These are phyloP conservation scores for Ophiobolus disseminans DNA, from an alignment of 2,329 filamentous ascomycete genomes.

Conservation along the genomic window DNA sequence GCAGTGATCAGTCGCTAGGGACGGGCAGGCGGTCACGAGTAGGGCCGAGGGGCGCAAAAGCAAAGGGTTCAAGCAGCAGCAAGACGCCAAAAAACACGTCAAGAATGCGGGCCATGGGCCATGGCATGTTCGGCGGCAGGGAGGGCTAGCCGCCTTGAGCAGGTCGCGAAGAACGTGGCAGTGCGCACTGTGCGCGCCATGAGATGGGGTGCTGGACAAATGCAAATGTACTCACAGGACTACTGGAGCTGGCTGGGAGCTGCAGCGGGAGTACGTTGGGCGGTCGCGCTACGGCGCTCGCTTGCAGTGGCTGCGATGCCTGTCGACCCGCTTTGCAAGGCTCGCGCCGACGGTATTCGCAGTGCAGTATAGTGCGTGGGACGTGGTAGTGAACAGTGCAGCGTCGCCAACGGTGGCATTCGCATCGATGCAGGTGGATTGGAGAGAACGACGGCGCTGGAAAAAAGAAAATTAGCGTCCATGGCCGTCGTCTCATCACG, in stretches of 20 bases:
- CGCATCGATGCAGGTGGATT: not conserved
- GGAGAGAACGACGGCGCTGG: not conserved
- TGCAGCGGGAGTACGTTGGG: not conserved
- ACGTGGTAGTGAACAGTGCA: not conserved
- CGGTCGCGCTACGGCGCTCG: not conserved
- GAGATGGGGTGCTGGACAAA: conserved; percentile 1
- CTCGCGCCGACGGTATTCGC: not conserved
- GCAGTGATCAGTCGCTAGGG: conserved; percentile 9
- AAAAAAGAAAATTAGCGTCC: conserved; percentile 2
- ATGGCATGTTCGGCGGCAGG: not conserved
- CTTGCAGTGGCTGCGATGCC: not conserved
- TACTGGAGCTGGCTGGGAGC: not conserved
- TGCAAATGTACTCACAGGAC: conserved; percentile 1
- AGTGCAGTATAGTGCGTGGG: not conserved
- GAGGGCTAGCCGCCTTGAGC: conserved; percentile 29
- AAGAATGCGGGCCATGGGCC: conserved; percentile 17
- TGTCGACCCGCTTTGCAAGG: no score
- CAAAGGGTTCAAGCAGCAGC: no score
- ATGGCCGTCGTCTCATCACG: not conserved
- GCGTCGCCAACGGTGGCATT: not conserved
- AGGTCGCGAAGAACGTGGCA: conserved; percentile 31
- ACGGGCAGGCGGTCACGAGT: conserved; percentile 2
- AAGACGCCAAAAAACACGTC: conserved; percentile 19
- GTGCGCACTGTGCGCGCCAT: conserved; percentile 13
- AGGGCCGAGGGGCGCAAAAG: no score